Evolutionary conservation across 306 rosid genomes (phyloP).

Genomic region (Boehmeria nivea): DNA sequence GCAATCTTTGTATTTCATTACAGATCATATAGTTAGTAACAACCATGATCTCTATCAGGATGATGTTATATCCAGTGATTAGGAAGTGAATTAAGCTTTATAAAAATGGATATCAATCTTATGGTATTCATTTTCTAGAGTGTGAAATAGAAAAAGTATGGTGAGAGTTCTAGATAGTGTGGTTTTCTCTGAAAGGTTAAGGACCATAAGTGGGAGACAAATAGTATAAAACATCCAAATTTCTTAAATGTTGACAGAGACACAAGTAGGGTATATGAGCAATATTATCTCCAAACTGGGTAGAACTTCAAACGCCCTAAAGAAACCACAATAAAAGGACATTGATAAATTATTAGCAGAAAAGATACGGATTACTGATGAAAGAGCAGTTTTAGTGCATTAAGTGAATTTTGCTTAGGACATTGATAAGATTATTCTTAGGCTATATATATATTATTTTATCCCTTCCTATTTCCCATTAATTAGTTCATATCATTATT

Average conservation of each 20-base stretch:
- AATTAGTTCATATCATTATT: too few relatives aligned
- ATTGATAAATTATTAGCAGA: too few relatives aligned
- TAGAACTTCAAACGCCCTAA: too few relatives aligned
- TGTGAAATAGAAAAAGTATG: not conserved
- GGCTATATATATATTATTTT: not conserved
- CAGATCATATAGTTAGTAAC: too few relatives aligned
- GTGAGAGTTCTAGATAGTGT: not conserved
- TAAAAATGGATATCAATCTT: not conserved
- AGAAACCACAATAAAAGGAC: too few relatives aligned
- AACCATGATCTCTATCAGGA: too few relatives aligned
- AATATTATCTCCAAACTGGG: too few relatives aligned
- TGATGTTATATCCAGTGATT: too few relatives aligned
- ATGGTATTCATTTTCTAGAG: not conserved
- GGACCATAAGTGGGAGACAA: not conserved
- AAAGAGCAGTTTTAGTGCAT: not conserved
- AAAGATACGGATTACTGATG: not conserved
- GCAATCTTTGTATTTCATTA: too few relatives aligned
- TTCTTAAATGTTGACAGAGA: constrained; percentile 18
- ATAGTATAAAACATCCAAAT: not conserved
- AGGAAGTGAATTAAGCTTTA: too few relatives aligned
- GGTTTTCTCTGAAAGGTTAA: not conserved
- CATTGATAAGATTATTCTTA: too few relatives aligned
- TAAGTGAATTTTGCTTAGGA: not conserved
- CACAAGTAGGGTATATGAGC: not conserved
- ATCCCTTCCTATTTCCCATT: too few relatives aligned